Evolutionary conservation across 768 basidiomycete species (phyloP).

Genomic region (Boletus pseudo-olivaceus): DNA sequence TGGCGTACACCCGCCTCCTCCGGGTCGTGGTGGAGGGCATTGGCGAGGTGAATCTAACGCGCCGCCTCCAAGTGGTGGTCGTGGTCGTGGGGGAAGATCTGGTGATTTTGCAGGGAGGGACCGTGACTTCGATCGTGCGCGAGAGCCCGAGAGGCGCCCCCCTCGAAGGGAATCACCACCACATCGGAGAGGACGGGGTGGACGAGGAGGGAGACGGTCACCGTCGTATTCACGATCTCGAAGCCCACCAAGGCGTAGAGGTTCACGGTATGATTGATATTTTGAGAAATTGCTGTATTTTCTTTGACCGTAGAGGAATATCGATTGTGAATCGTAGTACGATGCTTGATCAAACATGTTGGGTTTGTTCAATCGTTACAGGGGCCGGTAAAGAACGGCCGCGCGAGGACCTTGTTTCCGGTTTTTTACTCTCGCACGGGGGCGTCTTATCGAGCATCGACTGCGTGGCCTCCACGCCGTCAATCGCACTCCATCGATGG

Average conservation of each 20-base stretch:
- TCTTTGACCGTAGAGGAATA: neutral
- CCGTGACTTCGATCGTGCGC: conserved; percentile 35
- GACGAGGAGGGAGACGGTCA: conserved; percentile 40
- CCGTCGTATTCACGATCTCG: conserved; percentile 38
- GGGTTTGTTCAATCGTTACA: too few species aligned
- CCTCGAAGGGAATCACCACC: conserved; percentile 50
- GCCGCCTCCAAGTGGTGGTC: conserved; percentile 37
- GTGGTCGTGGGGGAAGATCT: conserved; percentile 41
- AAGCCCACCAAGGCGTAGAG: conserved; percentile 40
- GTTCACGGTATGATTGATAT: conserved; percentile 31
- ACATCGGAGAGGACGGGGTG: conserved; percentile 42
- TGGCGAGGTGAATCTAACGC: conserved; percentile 71
- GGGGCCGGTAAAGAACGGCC: too few species aligned
- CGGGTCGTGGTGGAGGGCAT: conserved; percentile 61
- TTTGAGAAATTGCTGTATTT: conserved; percentile 4
- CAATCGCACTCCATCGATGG: conserved; percentile 15
- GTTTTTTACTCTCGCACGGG: too few species aligned
- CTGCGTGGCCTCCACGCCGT: neutral
- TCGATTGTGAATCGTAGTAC: neutral
- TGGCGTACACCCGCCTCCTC: conserved; percentile 32
- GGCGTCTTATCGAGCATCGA: neutral
- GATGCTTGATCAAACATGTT: neutral
- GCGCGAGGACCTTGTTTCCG: too few species aligned
- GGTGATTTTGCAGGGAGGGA: conserved; percentile 35
- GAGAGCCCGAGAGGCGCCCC: conserved; percentile 47